phyloP scores from a whole-genome alignment of 1,284 basidiomycete genomes.

The Serendipita sp. region DNA sequence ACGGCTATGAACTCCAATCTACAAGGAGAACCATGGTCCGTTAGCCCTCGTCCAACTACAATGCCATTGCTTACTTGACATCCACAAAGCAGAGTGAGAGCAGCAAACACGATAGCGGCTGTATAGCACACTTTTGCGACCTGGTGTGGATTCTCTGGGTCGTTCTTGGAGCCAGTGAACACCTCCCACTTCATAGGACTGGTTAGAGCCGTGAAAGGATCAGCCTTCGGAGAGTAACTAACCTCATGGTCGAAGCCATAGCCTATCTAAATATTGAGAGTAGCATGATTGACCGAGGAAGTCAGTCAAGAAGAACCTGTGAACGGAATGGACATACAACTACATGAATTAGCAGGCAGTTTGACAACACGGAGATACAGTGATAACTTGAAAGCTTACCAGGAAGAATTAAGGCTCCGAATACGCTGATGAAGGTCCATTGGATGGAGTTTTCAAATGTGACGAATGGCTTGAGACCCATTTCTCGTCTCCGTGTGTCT shows the following conservation, averaged over 20 bases:
- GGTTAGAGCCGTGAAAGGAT: not conserved
- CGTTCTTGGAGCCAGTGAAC: not conserved
- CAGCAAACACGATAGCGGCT: not conserved
- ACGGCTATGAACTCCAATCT: constrained; percentile 1
- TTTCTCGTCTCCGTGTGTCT: not conserved
- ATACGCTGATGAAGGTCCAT: not conserved
- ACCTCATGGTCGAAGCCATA: constrained; percentile 5
- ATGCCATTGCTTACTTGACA: not conserved
- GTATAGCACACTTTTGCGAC: not conserved
- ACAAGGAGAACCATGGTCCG: not conserved
- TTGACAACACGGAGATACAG: not conserved
- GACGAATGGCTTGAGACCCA: constrained; percentile 3
- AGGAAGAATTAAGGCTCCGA: not conserved
- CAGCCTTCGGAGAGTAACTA: not conserved
- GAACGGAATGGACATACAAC: not conserved
- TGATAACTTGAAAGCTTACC: not conserved
- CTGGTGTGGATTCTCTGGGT: not conserved
- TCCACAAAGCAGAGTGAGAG: not conserved
- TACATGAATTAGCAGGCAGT: not conserved
- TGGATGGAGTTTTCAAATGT: constrained; percentile 1
- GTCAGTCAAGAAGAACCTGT: not conserved
- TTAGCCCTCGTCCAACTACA: not conserved
- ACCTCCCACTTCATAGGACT: not conserved
- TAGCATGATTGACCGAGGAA: not conserved
- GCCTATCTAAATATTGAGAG: not conserved